A percentile compares a stretch with the other conserved stretches of the same genome.
phyloP scores from a whole-genome alignment of 2,329 filamentous ascomycete species.

The Pleomassaria siparia region DNA sequence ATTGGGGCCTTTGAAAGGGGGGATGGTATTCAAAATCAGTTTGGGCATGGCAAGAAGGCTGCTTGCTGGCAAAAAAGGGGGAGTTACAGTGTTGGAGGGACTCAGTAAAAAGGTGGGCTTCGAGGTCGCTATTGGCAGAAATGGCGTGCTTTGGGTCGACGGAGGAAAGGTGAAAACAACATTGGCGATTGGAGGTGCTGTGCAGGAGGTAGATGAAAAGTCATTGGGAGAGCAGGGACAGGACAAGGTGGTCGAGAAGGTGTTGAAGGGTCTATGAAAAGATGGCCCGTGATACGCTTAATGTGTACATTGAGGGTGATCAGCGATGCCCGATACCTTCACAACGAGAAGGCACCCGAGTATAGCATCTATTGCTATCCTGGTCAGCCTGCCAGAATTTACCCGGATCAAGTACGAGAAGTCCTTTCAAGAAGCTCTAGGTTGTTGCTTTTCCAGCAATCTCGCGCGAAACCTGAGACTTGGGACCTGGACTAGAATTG shows the following conservation, averaged over 20 bases:
- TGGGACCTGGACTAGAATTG: no score
- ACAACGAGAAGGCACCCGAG: no score
- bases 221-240: conserved; percentile 66
- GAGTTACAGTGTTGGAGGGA: conserved; percentile 75
- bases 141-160: conserved; percentile 90
- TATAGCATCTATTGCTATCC: no score
- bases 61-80: conserved; percentile 61
- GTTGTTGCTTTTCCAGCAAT: no score
- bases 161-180: conserved; percentile 73
- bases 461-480: no score
- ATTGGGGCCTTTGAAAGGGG: conserved; percentile 77
- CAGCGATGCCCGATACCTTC: no score
- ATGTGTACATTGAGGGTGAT: neutral
- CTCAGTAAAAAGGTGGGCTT: conserved; percentile 82
- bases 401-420: no score
- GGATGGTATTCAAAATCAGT: conserved; percentile 83
- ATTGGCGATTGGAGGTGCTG: conserved; percentile 74
- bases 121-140: conserved; percentile 90
- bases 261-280: conserved; percentile 59
- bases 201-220: conserved; percentile 75
- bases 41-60: conserved; percentile 79
- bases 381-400: no score
- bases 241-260: conserved; percentile 67
- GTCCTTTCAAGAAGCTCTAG: no score
- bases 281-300: neutral